phyloP scores from a whole-genome alignment of 2,329 filamentous ascomycete species.

The Fusarium sp. region DNA sequence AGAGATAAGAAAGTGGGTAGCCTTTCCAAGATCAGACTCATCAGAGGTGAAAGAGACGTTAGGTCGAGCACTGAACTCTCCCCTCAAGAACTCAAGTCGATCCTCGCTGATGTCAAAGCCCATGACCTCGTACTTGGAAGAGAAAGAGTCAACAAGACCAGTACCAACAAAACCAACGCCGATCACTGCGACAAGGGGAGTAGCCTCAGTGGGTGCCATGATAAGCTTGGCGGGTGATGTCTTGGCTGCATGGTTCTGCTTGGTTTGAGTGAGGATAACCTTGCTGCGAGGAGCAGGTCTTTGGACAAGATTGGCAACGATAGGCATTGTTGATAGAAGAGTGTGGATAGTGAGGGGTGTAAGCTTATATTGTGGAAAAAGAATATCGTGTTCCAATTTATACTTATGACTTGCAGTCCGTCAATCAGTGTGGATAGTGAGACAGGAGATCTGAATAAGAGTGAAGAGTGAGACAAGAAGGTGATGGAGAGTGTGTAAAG shows the following conservation, averaged over 20 bases:
- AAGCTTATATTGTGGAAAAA: no score
- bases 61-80: slow-evolving; percentile 39
- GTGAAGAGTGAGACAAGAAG: neutral
- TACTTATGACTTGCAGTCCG: no score
- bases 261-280: neutral
- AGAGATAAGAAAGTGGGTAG: slow-evolving; percentile 65
- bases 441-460: neutral
- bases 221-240: neutral
- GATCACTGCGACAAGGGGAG: slow-evolving; percentile 60
- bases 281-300: slow-evolving; percentile 12
- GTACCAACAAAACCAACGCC: slow-evolving; percentile 66
- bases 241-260: neutral
- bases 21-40: slow-evolving; percentile 53
- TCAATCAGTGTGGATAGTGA: neutral
- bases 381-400: no score
- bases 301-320: slow-evolving; percentile 2
- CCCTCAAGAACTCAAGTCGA: slow-evolving; percentile 52
- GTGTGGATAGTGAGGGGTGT: neutral
- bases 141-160: slow-evolving; percentile 60
- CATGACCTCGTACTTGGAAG: slow-evolving; percentile 54
- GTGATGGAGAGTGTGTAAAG: neutral
- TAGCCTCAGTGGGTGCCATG: slow-evolving; percentile 2
- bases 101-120: slow-evolving; percentile 60
- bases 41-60: slow-evolving; percentile 52
- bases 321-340: slow-evolving; percentile 13